Conservation (phyloP, 2,329 filamentous ascomycete genomes). For the Thermothelomyces thermophilus region DNA sequence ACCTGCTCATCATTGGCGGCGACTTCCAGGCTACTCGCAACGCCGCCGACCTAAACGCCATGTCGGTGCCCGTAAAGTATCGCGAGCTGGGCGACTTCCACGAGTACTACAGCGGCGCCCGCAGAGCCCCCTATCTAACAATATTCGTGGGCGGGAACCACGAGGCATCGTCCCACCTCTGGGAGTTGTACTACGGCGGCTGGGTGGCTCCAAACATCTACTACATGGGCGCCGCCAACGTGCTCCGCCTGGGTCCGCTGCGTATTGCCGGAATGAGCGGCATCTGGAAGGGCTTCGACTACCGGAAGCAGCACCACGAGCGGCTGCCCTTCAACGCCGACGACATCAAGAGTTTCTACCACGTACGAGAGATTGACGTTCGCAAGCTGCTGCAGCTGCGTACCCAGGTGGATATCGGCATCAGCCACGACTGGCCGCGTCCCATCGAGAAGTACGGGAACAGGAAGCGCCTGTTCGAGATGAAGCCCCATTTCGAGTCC, state of each 20-base stretch:
- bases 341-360: slow-evolving; percentile 79
- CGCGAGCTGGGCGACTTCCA: slow-evolving; percentile 86
- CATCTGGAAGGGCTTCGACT: slow-evolving; percentile 92
- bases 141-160: slow-evolving; percentile 94
- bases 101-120: slow-evolving; percentile 79
- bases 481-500: slow-evolving; percentile 66
- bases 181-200: slow-evolving; percentile 90
- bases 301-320: slow-evolving; percentile 75
- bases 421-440: slow-evolving; percentile 95
- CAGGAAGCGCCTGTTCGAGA: slow-evolving; percentile 57
- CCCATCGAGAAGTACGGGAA: slow-evolving; percentile 76
- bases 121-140: slow-evolving; percentile 77
- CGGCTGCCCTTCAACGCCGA: slow-evolving; percentile 73
- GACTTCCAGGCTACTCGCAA: slow-evolving; percentile 95
- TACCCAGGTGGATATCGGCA: slow-evolving; percentile 82
- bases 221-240: slow-evolving; percentile 89
- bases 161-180: slow-evolving; percentile 83
- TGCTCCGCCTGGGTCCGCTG: slow-evolving; percentile 74
- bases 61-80: slow-evolving; percentile 86
- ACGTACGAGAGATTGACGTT: slow-evolving; percentile 83
- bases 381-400: slow-evolving; percentile 78
- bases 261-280: slow-evolving; percentile 86
- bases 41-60: slow-evolving; percentile 76
- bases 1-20: slow-evolving; percentile 88
- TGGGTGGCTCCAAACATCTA: slow-evolving; percentile 98